Evolutionary conservation across 257 asterid species (phyloP), one percentile per base, ranked within the genome.

Genomic region (Solanum neorickii): DNA sequence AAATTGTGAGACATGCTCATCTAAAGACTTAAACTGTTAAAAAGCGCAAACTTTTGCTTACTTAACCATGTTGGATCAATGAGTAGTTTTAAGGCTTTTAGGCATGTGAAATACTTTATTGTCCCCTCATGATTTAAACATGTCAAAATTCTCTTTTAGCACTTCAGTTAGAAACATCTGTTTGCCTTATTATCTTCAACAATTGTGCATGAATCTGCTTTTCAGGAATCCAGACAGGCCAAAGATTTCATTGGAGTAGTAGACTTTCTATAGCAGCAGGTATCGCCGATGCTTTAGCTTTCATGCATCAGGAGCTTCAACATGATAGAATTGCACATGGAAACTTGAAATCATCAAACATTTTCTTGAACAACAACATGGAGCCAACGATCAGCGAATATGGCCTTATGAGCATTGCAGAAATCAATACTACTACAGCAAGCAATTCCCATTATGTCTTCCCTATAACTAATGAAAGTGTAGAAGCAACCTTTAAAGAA

Each of bases 291-390:
- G 91, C 94, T 21, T 83, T 87, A 33, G 70, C 87, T 35, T 87
- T 82, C 83, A 82, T 62, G 88, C 75, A 85, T 68, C 82, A 85
- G 31, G 87, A 85, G n/a, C 87, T 85, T 44, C 89, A 56, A 1
- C 78, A 84, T 29, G 96, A 94, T 31, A 83, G 92, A 35, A 92
- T 96, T 84, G 92, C 94, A 5, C 98, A 94, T 20, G 98, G 98
- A 10, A 96, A 92, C 93, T 91, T 96, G 4, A 96, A 94, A 82
- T 94, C 98, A 83, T 94, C 98, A 20, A 94, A 96, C 93, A 91
- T 96, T 14, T 73, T 96, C 18, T 88, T 94, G 23, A 93, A 88
- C 90, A 65, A 82, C 5, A 90, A 92, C 87, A 92, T 91, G 94
- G 98, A 94, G 65, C 93, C 97, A 35, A 83, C 91, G 90, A 88